These are phyloP conservation scores for Corynascus novoguineensis DNA, from an alignment of 495 filamentous ascomycete species.

Conservation along the genomic window DNA sequence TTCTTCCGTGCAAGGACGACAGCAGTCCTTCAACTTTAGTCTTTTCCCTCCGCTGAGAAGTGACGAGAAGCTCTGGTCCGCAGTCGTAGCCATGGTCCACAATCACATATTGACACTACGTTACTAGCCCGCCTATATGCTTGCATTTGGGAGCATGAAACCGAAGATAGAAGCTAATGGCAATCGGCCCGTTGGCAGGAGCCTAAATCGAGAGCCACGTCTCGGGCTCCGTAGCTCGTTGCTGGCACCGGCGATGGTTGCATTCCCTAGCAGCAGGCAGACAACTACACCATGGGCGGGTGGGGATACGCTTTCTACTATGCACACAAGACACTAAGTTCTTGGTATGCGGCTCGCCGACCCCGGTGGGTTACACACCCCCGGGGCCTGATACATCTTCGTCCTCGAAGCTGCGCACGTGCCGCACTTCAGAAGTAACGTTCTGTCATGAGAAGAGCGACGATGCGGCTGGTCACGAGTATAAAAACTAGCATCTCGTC, in stretches of 20 bases:
- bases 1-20: too few relatives aligned
- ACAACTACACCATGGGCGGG: neutral
- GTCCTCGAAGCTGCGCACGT: neutral
- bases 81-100: too few relatives aligned
- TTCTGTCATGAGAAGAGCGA: neutral
- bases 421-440: slow-evolving; percentile 1
- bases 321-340: too few relatives aligned
- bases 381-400: neutral
- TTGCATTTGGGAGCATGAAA: neutral
- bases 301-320: neutral
- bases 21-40: neutral
- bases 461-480: neutral
- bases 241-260: neutral
- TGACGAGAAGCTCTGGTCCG: neutral
- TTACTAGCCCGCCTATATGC: neutral
- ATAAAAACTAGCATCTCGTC: slow-evolving; percentile 1
- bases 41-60: neutral
- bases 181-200: slow-evolving; percentile 9
- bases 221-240: neutral
- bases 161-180: neutral
- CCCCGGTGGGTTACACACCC: neutral
- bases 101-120: neutral
- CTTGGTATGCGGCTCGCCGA: neutral
- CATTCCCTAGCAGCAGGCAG: neutral
- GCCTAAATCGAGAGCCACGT: neutral